A percentile compares a stretch with the other conserved stretches of the same genome.
Evolutionary conservation across 73 alveolate species (phyloP).

Genomic region (Paramecium pentaurelia): DNA sequence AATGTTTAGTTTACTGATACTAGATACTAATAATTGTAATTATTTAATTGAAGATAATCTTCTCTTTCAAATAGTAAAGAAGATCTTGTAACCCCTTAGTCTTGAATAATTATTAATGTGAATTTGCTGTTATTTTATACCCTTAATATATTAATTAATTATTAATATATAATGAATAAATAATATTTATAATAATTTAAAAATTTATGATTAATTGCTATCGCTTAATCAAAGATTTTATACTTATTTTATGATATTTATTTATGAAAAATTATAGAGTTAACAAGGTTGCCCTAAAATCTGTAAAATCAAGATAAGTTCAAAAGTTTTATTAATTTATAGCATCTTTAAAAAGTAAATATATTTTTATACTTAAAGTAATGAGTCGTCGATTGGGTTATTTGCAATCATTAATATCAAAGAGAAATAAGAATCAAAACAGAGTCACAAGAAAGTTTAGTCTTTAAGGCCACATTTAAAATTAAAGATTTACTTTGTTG

Average conservation of each 20-base stretch:
- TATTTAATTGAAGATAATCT: neutral
- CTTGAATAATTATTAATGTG: neutral
- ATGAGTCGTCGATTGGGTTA: neutral
- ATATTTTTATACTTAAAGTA: neutral
- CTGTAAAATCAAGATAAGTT: neutral
- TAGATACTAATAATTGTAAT: neutral
- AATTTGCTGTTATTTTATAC: neutral
- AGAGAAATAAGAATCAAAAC: neutral
- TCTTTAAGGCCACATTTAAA: neutral
- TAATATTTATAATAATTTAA: neutral
- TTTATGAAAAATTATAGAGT: neutral
- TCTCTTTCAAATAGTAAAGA: neutral
- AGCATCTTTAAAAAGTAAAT: neutral
- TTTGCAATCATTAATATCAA: neutral
- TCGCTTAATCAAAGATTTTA: neutral
- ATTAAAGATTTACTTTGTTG: neutral
- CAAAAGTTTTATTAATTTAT: neutral
- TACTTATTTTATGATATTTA: neutral
- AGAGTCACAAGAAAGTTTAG: neutral
- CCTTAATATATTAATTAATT: neutral
- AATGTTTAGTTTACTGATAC: neutral
- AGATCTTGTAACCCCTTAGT: neutral
- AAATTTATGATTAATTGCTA: neutral
- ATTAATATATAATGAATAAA: neutral
- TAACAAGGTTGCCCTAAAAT: neutral